These are phyloP conservation scores for Colletotrichum tamarilloi DNA, from an alignment of 2,329 filamentous ascomycete genomes.

Conservation along the genomic window DNA sequence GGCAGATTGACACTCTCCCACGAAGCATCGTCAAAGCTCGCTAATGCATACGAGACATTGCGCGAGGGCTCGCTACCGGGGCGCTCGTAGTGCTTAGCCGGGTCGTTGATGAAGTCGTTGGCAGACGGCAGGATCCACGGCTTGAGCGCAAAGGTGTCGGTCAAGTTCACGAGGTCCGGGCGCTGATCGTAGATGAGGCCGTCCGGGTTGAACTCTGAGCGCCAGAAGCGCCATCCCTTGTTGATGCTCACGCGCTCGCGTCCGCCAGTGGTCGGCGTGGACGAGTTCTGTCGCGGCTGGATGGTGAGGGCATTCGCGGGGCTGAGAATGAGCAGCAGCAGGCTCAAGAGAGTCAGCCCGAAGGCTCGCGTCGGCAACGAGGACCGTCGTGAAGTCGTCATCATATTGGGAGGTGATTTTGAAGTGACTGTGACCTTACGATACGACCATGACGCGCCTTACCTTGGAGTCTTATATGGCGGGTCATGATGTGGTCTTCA, in stretches of 20 bases:
- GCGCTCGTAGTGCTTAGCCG: constrained; percentile 42
- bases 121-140: constrained; percentile 54
- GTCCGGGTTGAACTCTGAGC: constrained; percentile 49
- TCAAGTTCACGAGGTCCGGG: constrained; percentile 37
- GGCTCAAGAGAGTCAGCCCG: background rate
- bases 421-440: background rate
- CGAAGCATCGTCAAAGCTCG: constrained; percentile 49
- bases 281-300: background rate
- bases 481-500: background rate
- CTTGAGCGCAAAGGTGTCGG: constrained; percentile 44
- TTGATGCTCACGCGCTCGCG: constrained; percentile 47
- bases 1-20: constrained; percentile 57
- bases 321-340: background rate
- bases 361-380: background rate
- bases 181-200: constrained; percentile 43
- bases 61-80: constrained; percentile 44
- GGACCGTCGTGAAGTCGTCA: background rate
- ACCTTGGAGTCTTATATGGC: background rate
- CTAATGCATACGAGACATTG: constrained; percentile 46
- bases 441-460: background rate
- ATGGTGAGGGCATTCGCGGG: constrained; percentile 6
- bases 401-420: background rate
- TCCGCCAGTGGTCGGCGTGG: background rate
- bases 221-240: constrained; percentile 51
- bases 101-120: constrained; percentile 51